phyloP scores from a whole-genome alignment of 1,139 yeast genomes.

The Yamadazyma siamensis region DNA sequence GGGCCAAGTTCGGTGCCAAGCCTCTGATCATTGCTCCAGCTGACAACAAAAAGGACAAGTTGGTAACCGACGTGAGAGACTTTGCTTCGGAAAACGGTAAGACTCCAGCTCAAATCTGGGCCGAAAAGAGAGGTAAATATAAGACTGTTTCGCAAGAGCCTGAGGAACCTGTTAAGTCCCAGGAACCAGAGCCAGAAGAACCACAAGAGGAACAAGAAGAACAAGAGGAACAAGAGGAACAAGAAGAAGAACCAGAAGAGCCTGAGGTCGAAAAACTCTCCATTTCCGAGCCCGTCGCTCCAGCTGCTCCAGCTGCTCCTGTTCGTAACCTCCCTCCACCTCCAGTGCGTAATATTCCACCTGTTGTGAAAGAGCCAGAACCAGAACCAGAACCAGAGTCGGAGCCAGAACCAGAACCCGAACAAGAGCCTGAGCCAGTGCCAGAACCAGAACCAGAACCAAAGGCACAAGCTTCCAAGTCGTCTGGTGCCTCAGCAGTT shows the following conservation, averaged over 20 bases:
- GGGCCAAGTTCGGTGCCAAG: slow-evolving; percentile 54
- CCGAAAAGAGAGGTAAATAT: slow-evolving; percentile 76
- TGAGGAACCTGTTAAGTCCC: slow-evolving; percentile 14
- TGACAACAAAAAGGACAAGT: slow-evolving; percentile 35
- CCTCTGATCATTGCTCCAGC: slow-evolving; percentile 36
- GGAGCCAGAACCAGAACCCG: slow-evolving; percentile 20
- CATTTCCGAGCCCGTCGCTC: slow-evolving; percentile 16
- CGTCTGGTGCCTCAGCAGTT: slow-evolving; percentile 39
- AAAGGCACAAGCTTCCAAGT: slow-evolving; percentile 11
- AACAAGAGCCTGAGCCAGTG: slow-evolving; percentile 16
- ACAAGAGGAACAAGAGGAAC: slow-evolving; percentile 19
- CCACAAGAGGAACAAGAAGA: slow-evolving; percentile 20
- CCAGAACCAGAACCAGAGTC: slow-evolving; percentile 17
- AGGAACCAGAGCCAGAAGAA: slow-evolving; percentile 14
- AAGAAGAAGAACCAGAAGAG: slow-evolving; percentile 10
- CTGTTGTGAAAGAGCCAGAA: slow-evolving; percentile 7
- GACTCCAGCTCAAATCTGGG: slow-evolving; percentile 96
- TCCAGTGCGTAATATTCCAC: no score
- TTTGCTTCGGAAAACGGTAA: slow-evolving; percentile 75
- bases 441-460: slow-evolving; percentile 17
- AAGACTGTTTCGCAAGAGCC: slow-evolving; percentile 37
- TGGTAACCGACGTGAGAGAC: slow-evolving; percentile 64
- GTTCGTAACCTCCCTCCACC: slow-evolving; percentile 2
- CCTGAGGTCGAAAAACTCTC: no score
- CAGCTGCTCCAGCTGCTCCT: slow-evolving; percentile 16